phyloP scores from a whole-genome alignment of 2,329 filamentous ascomycete genomes.

The Botrytis tulipae region DNA sequence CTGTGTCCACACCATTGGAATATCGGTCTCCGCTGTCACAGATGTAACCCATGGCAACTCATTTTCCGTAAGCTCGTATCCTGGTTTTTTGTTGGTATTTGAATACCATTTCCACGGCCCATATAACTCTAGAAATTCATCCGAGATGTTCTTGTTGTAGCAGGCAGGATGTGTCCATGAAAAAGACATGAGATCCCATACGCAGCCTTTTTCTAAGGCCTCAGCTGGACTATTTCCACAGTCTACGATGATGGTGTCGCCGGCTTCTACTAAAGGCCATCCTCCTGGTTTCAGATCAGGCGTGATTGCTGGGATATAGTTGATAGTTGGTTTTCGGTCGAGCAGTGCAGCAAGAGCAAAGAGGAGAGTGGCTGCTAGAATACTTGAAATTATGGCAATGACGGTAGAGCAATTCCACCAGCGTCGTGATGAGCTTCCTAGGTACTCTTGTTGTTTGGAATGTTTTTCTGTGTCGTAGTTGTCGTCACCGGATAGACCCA shows the following conservation, averaged over 20 bases:
- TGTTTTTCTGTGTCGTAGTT: background rate
- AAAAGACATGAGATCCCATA: conserved; percentile 21
- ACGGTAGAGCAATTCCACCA: background rate
- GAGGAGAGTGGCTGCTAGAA: background rate
- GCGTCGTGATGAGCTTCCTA: background rate
- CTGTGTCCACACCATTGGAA: conserved; percentile 1
- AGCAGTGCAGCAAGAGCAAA: background rate
- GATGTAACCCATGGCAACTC: background rate
- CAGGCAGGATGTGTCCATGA: conserved; percentile 16
- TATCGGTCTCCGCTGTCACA: background rate
- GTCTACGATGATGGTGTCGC: background rate
- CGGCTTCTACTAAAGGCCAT: background rate
- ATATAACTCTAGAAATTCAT: background rate
- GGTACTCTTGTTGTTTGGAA: background rate
- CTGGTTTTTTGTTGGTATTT: background rate
- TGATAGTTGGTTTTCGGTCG: background rate
- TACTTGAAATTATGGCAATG: background rate
- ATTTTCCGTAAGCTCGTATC: background rate
- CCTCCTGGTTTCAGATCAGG: background rate
- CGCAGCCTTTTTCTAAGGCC: conserved; percentile 12
- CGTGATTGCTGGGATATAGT: conserved; percentile 1
- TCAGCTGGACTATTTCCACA: conserved; percentile 18
- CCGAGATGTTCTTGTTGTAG: conserved; percentile 13
- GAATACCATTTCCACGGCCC: background rate
- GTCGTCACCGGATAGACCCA: background rate